Evolutionary conservation across 495 filamentous ascomycete species (phyloP).

Genomic region (Aspergillus steynii): DNA sequence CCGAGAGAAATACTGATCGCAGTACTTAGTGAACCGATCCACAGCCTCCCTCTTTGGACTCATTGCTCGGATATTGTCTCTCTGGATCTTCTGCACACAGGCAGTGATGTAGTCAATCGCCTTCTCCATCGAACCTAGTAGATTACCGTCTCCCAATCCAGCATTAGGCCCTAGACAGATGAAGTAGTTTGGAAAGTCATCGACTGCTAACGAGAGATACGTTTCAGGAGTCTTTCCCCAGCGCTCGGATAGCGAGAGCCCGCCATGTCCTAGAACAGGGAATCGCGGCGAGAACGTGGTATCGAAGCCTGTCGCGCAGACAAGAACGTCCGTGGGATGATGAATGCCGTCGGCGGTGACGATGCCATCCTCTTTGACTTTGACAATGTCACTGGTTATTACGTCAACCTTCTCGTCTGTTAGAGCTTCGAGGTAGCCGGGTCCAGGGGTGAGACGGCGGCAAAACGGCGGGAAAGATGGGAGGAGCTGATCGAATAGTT

Average conservation of each 20-base stretch:
- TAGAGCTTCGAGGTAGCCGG: constrained; percentile 51
- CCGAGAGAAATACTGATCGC: constrained; percentile 47
- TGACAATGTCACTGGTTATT: constrained; percentile 39
- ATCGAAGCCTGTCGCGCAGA: constrained; percentile 59
- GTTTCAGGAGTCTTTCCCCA: constrained; percentile 54
- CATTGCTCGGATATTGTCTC: constrained; percentile 48
- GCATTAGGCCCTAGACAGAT: constrained; percentile 51
- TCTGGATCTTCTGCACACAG: constrained; percentile 51
- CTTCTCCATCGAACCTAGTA: constrained; percentile 47
- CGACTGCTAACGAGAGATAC: constrained; percentile 60
- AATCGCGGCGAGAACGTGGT: constrained; percentile 52
- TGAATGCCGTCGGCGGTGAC: constrained; percentile 48
- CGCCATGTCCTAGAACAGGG: constrained; percentile 48
- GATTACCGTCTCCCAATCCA: constrained; percentile 47
- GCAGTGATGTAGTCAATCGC: constrained; percentile 53
- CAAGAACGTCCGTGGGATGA: constrained; percentile 40
- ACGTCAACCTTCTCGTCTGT: constrained; percentile 48
- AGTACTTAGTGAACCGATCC: constrained; percentile 44
- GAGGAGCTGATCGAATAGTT: constrained; percentile 32
- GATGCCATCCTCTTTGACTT: constrained; percentile 49
- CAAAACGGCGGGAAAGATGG: constrained; percentile 51
- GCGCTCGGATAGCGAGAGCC: constrained; percentile 45
- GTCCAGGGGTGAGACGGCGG: constrained; percentile 51
- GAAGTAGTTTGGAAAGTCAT: constrained; percentile 69
- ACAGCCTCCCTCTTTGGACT: constrained; percentile 41